A percentile compares a stretch with the other conserved stretches of the same genome.
Conservation (phyloP, 257 asterid species). For the Nicotiana undulata region DNA sequence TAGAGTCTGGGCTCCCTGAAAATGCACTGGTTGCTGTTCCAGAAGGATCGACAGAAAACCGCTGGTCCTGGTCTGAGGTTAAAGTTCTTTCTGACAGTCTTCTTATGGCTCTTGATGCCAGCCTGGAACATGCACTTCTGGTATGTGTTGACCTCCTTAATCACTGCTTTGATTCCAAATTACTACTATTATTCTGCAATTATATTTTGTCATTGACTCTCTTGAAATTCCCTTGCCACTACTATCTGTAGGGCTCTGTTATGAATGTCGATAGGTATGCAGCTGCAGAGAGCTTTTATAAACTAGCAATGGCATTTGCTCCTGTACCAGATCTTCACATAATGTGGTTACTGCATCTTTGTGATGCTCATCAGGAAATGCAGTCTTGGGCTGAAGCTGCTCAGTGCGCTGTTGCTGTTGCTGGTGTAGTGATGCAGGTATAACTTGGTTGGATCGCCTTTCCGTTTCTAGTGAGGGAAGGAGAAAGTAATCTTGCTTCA, state of each 20-base stretch:
- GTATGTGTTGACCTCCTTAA: slow-evolving; percentile 33
- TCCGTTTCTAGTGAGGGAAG: background rate
- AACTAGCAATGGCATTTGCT: slow-evolving; percentile 97
- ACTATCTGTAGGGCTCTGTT: slow-evolving; percentile 55
- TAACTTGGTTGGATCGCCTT: background rate
- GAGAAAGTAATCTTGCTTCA: background rate
- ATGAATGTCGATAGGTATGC: slow-evolving; percentile 93
- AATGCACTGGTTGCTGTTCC: slow-evolving; percentile 42
- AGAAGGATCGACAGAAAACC: slow-evolving; percentile 44
- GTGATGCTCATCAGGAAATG: slow-evolving; percentile 99
- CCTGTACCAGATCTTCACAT: slow-evolving; percentile 99
- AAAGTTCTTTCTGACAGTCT: slow-evolving; percentile 74
- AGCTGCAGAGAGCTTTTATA: slow-evolving; percentile 97
- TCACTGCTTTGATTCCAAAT: slow-evolving; percentile 10
- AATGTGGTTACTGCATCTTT: slow-evolving; percentile 95
- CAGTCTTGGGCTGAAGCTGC: slow-evolving; percentile 99
- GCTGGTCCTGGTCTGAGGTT: slow-evolving; percentile 83
- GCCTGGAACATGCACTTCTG: slow-evolving; percentile 94
- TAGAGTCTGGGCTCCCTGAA: slow-evolving; percentile 76
- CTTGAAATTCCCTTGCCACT: background rate
- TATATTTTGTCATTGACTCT: background rate
- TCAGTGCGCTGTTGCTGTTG: slow-evolving; percentile 98
- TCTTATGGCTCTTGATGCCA: slow-evolving; percentile 96
- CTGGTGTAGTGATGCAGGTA: slow-evolving; percentile 99
- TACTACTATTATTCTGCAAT: background rate